Evolutionary conservation across 2,329 filamentous ascomycete species (phyloP).

Genomic region (Hypoxylon sp.): DNA sequence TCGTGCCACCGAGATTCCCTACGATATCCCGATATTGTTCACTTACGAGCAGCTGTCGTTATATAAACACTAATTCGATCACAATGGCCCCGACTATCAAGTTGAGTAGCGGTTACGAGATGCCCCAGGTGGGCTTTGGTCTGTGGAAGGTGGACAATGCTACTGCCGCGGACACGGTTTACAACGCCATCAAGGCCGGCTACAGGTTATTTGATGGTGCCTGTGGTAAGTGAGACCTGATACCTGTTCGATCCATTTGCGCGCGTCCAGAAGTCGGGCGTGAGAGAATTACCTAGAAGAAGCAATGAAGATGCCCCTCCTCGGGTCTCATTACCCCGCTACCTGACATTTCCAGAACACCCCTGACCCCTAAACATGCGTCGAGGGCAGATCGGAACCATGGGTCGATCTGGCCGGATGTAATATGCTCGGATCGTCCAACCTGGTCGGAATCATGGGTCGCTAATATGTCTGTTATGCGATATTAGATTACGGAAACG

Average conservation of each 20-base stretch:
- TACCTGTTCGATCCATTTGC: slow-evolving; percentile 1
- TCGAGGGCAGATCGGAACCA: slow-evolving; percentile 13
- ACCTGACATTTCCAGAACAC: slow-evolving; percentile 14
- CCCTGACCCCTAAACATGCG: slow-evolving; percentile 6
- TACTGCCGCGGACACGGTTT: slow-evolving; percentile 77
- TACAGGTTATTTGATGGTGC: slow-evolving; percentile 70
- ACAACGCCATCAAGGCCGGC: slow-evolving; percentile 74
- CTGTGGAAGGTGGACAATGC: slow-evolving; percentile 85
- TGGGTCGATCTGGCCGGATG: slow-evolving; percentile 22
- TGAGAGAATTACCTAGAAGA: slow-evolving; percentile 11
- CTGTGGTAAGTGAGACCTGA: slow-evolving; percentile 57
- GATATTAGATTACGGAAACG: slow-evolving; percentile 79
- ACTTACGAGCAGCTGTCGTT: slow-evolving; percentile 16
- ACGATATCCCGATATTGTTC: slow-evolving; percentile 15
- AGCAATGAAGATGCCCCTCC: slow-evolving; percentile 25
- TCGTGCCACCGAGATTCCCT: slow-evolving; percentile 12
- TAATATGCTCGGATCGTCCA: not conserved
- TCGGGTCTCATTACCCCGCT: slow-evolving; percentile 34
- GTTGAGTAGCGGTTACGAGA: slow-evolving; percentile 71
- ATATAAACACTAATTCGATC: slow-evolving; percentile 22
- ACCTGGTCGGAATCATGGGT: slow-evolving; percentile 1
- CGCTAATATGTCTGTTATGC: slow-evolving; percentile 20
- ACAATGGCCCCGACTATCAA: slow-evolving; percentile 59
- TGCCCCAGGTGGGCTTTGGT: slow-evolving; percentile 80
- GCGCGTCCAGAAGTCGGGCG: slow-evolving; percentile 7